Conservation (phyloP, 306 rosid genomes). For the Sphenostylis stenocarpa region DNA sequence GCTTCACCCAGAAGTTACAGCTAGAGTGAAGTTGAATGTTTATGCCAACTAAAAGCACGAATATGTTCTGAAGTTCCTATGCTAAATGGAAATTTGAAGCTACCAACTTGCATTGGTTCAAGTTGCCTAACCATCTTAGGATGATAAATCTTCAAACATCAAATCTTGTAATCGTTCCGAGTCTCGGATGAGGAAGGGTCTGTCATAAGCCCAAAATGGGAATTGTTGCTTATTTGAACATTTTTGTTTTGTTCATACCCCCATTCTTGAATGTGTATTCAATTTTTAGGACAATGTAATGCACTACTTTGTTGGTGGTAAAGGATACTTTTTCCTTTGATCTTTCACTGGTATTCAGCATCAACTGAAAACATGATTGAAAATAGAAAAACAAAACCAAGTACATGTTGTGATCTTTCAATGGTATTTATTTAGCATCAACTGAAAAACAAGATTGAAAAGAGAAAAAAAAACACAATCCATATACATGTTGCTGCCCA, state of each 20-base stretch:
- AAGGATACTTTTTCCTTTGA: background rate
- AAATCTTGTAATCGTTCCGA: background rate
- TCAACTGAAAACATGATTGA: no score
- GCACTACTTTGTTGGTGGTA: conserved; percentile 28
- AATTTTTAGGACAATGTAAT: conserved; percentile 19
- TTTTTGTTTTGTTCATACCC: conserved; percentile 16
- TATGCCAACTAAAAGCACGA: conserved; percentile 60
- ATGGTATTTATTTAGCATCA: no score
- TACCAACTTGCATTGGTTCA: conserved; percentile 23
- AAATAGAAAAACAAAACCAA: no score
- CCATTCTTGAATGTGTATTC: conserved; percentile 24
- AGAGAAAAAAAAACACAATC: no score
- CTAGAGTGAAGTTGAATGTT: conserved; percentile 73
- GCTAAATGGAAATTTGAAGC: conserved; percentile 25
- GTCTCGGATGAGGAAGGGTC: conserved; percentile 15
- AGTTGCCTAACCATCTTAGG: conserved; percentile 23
- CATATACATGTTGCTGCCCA: conserved; percentile 45
- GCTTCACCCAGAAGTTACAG: conserved; percentile 96
- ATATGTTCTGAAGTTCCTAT: conserved; percentile 28
- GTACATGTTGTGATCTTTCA: no score
- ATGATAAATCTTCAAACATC: conserved; percentile 14
- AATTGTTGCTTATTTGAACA: conserved; percentile 10
- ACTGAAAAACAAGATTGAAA: no score
- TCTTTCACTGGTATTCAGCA: no score
- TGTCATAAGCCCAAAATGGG: background rate